phyloP scores from a whole-genome alignment of 2,329 filamentous ascomycete genomes.

The Aspergillus fischeri region DNA sequence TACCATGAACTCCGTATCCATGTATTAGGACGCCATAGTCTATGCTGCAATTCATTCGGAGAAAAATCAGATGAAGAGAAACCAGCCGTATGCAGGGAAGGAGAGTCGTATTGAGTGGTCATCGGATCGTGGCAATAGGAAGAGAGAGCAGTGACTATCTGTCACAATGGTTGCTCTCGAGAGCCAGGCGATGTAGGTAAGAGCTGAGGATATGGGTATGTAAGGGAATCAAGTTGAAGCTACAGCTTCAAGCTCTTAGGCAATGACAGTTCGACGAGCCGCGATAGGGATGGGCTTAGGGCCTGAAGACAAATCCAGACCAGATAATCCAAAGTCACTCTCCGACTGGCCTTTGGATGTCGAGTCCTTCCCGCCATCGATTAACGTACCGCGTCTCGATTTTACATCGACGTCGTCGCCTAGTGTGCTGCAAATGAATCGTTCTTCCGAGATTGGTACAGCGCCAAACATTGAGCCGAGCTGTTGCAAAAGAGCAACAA shows the following conservation, averaged over 20 bases:
- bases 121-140: neutral
- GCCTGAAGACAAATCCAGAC: slow-evolving; percentile 30
- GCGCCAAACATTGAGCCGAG: slow-evolving; percentile 45
- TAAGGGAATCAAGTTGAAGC: neutral
- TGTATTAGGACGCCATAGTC: slow-evolving; percentile 19
- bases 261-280: slow-evolving; percentile 32
- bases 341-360: slow-evolving; percentile 15
- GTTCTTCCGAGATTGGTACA: slow-evolving; percentile 39
- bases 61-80: slow-evolving; percentile 3
- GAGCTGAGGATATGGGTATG: neutral
- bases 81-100: neutral
- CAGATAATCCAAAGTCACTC: slow-evolving; percentile 31
- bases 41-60: slow-evolving; percentile 16
- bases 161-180: neutral
- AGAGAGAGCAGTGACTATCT: neutral
- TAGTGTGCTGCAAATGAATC: slow-evolving; percentile 39
- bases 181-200: neutral
- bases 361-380: slow-evolving; percentile 14
- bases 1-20: slow-evolving; percentile 15
- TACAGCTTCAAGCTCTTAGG: slow-evolving; percentile 18
- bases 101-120: neutral
- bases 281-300: slow-evolving; percentile 38
- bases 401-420: slow-evolving; percentile 23
- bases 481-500: slow-evolving; percentile 48
- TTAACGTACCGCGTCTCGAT: slow-evolving; percentile 22